Evolutionary conservation across 352 stramenopile species (phyloP).

Genomic region (Phytopythium cucurbitacearum): DNA sequence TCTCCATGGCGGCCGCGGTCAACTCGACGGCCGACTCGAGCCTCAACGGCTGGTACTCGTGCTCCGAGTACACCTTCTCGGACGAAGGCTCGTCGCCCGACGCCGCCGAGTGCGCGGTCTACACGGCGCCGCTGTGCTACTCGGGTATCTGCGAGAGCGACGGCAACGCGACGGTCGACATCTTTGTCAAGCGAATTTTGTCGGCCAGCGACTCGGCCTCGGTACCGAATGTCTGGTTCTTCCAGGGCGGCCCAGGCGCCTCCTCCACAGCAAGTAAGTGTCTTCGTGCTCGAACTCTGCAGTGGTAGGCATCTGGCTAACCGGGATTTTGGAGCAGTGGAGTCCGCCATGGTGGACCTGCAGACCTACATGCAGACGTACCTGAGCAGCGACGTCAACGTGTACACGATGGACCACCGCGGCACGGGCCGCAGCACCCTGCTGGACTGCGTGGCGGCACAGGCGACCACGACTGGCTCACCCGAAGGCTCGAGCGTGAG

Average conservation of each 20-base stretch:
- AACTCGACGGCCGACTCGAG: slow-evolving; percentile 4
- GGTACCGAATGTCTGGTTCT: slow-evolving; percentile 35
- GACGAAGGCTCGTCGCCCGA: slow-evolving; percentile 11
- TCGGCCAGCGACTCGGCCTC: slow-evolving; percentile 12
- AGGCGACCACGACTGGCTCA: slow-evolving; percentile 29
- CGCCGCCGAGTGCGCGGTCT: slow-evolving; percentile 27
- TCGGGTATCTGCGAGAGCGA: slow-evolving; percentile 15
- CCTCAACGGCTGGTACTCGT: slow-evolving; percentile 29
- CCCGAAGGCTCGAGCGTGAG: slow-evolving; percentile 15
- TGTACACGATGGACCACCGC: slow-evolving; percentile 58
- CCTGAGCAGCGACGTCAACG: slow-evolving; percentile 29
- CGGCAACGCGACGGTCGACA: slow-evolving; percentile 16
- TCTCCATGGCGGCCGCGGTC: not conserved
- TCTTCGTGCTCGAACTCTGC: not conserved
- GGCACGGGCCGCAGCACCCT: slow-evolving; percentile 37
- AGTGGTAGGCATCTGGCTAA: not conserved
- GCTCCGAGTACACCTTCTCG: slow-evolving; percentile 19
- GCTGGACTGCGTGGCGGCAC: slow-evolving; percentile 35
- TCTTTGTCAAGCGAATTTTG: slow-evolving; percentile 40
- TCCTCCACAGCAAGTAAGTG: slow-evolving; percentile 32
- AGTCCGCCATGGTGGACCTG: slow-evolving; percentile 26
- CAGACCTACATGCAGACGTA: slow-evolving; percentile 5
- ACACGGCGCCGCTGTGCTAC: slow-evolving; percentile 28
- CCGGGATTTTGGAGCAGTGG: slow-evolving; percentile 18
- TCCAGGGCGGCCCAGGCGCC: slow-evolving; percentile 35